A percentile compares a stretch with the other conserved stretches of the same genome.
These are phyloP conservation scores for Candida succiphila DNA, from an alignment of 805 yeast genomes.

Conservation along the genomic window DNA sequence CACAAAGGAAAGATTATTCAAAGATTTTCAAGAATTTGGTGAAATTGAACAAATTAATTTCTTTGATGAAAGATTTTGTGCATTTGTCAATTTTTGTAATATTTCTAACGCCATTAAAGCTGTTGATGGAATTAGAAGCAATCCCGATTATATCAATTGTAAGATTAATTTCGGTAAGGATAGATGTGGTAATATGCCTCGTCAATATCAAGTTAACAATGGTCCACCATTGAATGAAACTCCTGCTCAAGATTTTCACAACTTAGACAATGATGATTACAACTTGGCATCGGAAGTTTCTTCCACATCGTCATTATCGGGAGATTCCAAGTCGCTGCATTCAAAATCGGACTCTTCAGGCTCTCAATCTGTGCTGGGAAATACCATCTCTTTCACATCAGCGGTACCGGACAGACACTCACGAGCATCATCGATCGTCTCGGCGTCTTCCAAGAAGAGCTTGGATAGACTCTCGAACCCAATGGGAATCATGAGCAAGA, in stretches of 20 bases:
- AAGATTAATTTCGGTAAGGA: slow-evolving; percentile 82
- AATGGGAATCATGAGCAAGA: slow-evolving; percentile 8
- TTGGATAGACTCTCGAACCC: slow-evolving; percentile 11
- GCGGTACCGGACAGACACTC: not conserved
- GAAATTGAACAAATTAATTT: slow-evolving; percentile 93
- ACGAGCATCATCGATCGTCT: not conserved
- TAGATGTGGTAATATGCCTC: slow-evolving; percentile 89
- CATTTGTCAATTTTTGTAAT: slow-evolving; percentile 85
- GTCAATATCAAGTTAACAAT: slow-evolving; percentile 38
- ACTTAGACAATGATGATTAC: slow-evolving; percentile 9
- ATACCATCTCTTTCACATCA: too few species aligned
- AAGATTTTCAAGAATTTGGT: slow-evolving; percentile 75
- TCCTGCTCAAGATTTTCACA: slow-evolving; percentile 4
- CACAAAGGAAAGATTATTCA: slow-evolving; percentile 42
- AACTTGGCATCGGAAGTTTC: not conserved
- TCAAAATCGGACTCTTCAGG: too few species aligned
- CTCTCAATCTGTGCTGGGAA: too few species aligned
- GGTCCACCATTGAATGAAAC: slow-evolving; percentile 4
- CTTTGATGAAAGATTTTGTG: slow-evolving; percentile 75
- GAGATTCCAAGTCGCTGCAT: too few species aligned
- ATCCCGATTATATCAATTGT: slow-evolving; percentile 55
- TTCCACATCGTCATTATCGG: too few species aligned
- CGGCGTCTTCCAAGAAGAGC: too few species aligned
- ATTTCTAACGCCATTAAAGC: slow-evolving; percentile 89
- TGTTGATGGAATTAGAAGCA: slow-evolving; percentile 79